Evolutionary conservation across 768 basidiomycete species (phyloP).

Genomic region (Leccinum boreale): DNA sequence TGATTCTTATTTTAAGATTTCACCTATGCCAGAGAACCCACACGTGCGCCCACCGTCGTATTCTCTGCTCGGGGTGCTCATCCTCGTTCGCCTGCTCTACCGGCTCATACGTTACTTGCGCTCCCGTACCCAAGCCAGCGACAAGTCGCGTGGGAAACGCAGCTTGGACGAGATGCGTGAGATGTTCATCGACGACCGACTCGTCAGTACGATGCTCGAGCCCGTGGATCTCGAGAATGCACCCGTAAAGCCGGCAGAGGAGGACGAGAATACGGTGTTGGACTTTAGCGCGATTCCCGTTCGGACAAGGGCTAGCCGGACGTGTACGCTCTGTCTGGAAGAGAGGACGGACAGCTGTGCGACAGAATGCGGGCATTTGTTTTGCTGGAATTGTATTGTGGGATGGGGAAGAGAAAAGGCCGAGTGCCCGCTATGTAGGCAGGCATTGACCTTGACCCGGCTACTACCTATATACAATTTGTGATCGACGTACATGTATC

Average conservation of each 20-base stretch:
- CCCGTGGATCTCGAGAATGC: constrained; percentile 49
- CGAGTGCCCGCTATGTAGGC: constrained; percentile 86
- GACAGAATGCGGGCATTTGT: constrained; percentile 87
- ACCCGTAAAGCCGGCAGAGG: constrained; percentile 57
- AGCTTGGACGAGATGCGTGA: constrained; percentile 32
- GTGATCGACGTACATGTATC: constrained; percentile 34
- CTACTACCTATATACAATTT: constrained; percentile 84
- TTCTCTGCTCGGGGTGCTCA: constrained; percentile 76
- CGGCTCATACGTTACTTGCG: constrained; percentile 51
- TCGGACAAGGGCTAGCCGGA: constrained; percentile 53
- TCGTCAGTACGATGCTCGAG: constrained; percentile 56
- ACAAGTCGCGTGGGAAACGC: constrained; percentile 36
- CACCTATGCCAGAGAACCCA: constrained; percentile 67
- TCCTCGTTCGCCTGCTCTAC: constrained; percentile 61
- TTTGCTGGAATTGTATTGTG: constrained; percentile 87
- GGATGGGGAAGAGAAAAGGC: constrained; percentile 90
- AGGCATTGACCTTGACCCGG: constrained; percentile 63
- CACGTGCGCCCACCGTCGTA: constrained; percentile 79
- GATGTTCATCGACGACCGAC: constrained; percentile 55
- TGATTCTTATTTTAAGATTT: constrained; percentile 48
- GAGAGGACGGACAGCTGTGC: constrained; percentile 78
- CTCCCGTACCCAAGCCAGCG: constrained; percentile 21
- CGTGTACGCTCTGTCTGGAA: constrained; percentile 82
- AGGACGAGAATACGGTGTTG: constrained; percentile 67
- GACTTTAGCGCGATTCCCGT: constrained; percentile 55